Percentiles rank a stretch among this genome's conserved stretches.
phyloP scores from a whole-genome alignment of 129 eudicot genomes.

The Erigeron canadensis region DNA sequence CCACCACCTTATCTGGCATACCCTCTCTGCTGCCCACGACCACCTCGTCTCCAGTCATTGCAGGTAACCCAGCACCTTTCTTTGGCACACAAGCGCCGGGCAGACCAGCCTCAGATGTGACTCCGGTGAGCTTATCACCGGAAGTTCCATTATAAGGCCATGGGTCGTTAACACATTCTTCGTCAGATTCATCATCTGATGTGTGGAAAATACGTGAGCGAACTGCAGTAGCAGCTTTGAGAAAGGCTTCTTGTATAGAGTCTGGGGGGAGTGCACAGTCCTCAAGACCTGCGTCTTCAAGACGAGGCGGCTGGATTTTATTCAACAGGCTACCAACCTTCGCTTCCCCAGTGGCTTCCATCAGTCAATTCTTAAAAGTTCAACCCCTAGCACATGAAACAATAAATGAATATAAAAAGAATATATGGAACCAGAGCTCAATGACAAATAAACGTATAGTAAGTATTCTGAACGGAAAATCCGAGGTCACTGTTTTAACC shows the following conservation, averaged over 20 bases:
- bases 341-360: constrained; percentile 37
- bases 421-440: not conserved
- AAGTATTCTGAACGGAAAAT: constrained; percentile 77
- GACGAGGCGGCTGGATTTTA: constrained; percentile 62
- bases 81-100: constrained; percentile 46
- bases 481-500: constrained; percentile 85
- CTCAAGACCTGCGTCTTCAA: constrained; percentile 94
- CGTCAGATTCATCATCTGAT: constrained; percentile 44
- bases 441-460: constrained; percentile 9
- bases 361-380: not conserved
- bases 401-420: not conserved
- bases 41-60: constrained; percentile 45
- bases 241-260: constrained; percentile 8
- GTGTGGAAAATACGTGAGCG: constrained; percentile 45
- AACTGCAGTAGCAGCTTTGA: constrained; percentile 79
- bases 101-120: constrained; percentile 30
- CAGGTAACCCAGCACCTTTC: constrained; percentile 55
- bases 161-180: constrained; percentile 59
- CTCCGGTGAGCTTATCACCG: constrained; percentile 50
- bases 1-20: constrained; percentile 50
- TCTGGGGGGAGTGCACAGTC: constrained; percentile 79
- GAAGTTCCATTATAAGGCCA: constrained; percentile 37
- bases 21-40: constrained; percentile 36
- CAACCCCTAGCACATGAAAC: constrained; percentile 16
- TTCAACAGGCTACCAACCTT: constrained; percentile 37